A percentile compares a stretch with the other conserved stretches of the same genome.
phyloP scores from a whole-genome alignment of 345 rosid species.

The Gossypioides kirkii region DNA sequence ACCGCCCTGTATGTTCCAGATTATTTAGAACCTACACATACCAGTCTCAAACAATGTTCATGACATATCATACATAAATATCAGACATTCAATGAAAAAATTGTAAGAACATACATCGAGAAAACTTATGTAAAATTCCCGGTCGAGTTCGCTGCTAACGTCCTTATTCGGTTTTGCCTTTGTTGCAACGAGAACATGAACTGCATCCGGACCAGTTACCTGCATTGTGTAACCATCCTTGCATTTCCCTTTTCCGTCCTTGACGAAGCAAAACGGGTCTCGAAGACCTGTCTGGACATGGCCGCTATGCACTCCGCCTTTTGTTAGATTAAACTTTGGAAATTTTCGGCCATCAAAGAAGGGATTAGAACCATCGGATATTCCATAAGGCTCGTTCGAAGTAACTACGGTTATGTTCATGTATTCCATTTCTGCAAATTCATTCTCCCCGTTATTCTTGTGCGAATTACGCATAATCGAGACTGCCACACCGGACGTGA shows the following conservation, averaged over 20 bases:
- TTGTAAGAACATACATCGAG: conserved; percentile 53
- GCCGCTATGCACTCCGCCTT: conserved; percentile 79
- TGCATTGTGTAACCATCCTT: conserved; percentile 86
- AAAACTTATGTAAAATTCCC: conserved; percentile 69
- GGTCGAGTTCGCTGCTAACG: conserved; percentile 40
- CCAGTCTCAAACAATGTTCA: background rate
- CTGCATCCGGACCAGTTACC: conserved; percentile 52
- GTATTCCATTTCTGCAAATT: conserved; percentile 81
- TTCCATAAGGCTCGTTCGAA: conserved; percentile 73
- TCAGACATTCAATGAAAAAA: background rate
- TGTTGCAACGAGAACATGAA: conserved; percentile 72
- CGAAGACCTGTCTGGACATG: conserved; percentile 70
- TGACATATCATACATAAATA: background rate
- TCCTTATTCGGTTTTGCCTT: conserved; percentile 57
- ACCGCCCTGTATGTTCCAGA: conserved; percentile 55
- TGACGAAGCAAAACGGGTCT: conserved; percentile 58
- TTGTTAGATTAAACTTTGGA: conserved; percentile 55
- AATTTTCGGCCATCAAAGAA: conserved; percentile 49
- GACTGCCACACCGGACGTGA: conserved; percentile 70
- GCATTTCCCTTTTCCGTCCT: conserved; percentile 71
- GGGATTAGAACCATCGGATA: conserved; percentile 71
- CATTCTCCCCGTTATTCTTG: conserved; percentile 48
- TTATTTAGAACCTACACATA: conserved; percentile 56
- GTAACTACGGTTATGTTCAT: conserved; percentile 83
- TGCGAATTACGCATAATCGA: conserved; percentile 54